Conservation (phyloP, 768 basidiomycete species). For the Trametes gibbosa region DNA sequence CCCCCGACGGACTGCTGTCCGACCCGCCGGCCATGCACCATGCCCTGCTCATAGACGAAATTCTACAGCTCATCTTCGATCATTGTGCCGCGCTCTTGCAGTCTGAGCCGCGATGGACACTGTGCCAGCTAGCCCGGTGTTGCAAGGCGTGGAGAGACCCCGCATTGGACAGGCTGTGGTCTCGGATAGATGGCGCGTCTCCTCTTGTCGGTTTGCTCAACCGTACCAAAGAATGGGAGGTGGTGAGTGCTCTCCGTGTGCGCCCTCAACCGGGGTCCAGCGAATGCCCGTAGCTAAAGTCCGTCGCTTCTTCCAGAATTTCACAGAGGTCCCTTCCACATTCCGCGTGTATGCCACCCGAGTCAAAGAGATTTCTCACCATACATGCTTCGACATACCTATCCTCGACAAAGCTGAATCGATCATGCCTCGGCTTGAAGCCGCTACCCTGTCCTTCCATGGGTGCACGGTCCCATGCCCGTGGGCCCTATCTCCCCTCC, state of each 20-base stretch:
- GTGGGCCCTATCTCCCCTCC: constrained; percentile 3
- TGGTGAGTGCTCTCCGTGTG: not conserved
- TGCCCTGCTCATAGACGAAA: constrained; percentile 30
- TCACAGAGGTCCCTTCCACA: not conserved
- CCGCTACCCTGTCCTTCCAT: constrained; percentile 4
- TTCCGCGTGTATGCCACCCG: not conserved
- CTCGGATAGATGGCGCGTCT: constrained; percentile 17
- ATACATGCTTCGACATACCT: not conserved
- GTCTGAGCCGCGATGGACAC: constrained; percentile 11
- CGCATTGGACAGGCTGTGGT: constrained; percentile 28
- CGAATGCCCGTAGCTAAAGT: not conserved
- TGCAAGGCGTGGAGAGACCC: constrained; percentile 29
- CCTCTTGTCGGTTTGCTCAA: constrained; percentile 20
- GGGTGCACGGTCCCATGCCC: constrained; percentile 7
- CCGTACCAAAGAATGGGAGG: not conserved
- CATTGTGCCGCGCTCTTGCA: constrained; percentile 16
- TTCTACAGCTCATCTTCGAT: constrained; percentile 27
- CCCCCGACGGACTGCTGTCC: not conserved
- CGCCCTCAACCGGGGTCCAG: too few species aligned
- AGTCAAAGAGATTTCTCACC: not conserved
- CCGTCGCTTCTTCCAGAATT: not conserved
- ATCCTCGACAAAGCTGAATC: not conserved
- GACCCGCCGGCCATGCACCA: constrained; percentile 23
- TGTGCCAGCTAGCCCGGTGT: constrained; percentile 26
- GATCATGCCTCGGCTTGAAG: constrained; percentile 4